A percentile compares a stretch with the other conserved stretches of the same genome.
Conservation (phyloP, 768 basidiomycete genomes). For the Gymnopilus dilepis region DNA sequence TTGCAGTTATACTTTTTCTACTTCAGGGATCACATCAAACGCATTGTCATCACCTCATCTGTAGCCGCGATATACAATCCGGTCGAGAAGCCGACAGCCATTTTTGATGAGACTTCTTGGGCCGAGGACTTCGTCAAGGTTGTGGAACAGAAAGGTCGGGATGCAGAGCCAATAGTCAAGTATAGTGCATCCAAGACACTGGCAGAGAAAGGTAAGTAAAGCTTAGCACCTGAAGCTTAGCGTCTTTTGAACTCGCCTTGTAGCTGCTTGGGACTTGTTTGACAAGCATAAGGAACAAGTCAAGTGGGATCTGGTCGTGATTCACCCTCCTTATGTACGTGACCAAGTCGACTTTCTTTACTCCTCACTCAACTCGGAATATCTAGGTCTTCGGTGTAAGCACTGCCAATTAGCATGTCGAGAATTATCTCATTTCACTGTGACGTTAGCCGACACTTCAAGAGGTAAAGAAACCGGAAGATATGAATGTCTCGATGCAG, state of each 20-base stretch:
- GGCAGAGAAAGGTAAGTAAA: slow-evolving; percentile 57
- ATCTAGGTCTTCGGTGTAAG: slow-evolving; percentile 38
- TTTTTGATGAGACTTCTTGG: slow-evolving; percentile 64
- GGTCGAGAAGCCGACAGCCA: slow-evolving; percentile 26
- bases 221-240: background rate
- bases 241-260: background rate
- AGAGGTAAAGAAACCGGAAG: slow-evolving; percentile 36
- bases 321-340: slow-evolving; percentile 59
- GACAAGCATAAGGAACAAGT: slow-evolving; percentile 47
- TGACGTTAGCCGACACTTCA: slow-evolving; percentile 47
- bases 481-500: slow-evolving; percentile 46
- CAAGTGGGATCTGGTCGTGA: slow-evolving; percentile 54
- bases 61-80: slow-evolving; percentile 48
- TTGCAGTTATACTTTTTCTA: background rate
- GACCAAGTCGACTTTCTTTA: background rate
- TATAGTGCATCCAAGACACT: slow-evolving; percentile 72
- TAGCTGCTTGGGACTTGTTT: slow-evolving; percentile 51
- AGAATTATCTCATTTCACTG: slow-evolving; percentile 26
- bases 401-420: slow-evolving; percentile 33
- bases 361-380: background rate
- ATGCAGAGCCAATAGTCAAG: slow-evolving; percentile 42
- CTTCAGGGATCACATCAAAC: slow-evolving; percentile 53
- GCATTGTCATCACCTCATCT: slow-evolving; percentile 74
- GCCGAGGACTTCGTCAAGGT: slow-evolving; percentile 52
- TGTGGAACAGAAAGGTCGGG: slow-evolving; percentile 53